phyloP scores from a whole-genome alignment of 108 stramenopile genomes.

The Cyclotella distinguenda region DNA sequence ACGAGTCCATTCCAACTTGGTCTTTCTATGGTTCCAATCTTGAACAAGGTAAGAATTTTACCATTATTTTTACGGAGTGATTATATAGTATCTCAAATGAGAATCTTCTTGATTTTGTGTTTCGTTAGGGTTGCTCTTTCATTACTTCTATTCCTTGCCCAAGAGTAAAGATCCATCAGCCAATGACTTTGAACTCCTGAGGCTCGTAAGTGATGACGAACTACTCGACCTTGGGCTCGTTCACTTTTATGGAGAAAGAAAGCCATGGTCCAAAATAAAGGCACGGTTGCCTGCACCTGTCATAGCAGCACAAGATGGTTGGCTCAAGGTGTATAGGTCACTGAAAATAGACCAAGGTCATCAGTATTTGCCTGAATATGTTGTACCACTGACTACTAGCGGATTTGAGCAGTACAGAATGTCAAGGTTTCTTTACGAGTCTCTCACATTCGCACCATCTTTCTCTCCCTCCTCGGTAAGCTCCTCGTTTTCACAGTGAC shows the following conservation, averaged over 20 bases:
- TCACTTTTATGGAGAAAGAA: slow-evolving; percentile 18
- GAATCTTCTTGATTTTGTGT: too few relatives aligned
- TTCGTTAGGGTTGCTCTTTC: slow-evolving; percentile 16
- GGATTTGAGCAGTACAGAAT: slow-evolving; percentile 4
- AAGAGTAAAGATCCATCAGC: neutral
- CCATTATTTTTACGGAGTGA: neutral
- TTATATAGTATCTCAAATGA: neutral
- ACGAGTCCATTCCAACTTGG: neutral
- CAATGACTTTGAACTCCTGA: slow-evolving; percentile 3
- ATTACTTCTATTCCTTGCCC: slow-evolving; percentile 12
- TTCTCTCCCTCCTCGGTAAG: too few relatives aligned
- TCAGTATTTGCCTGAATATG: neutral
- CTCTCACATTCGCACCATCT: too few relatives aligned
- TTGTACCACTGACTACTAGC: neutral
- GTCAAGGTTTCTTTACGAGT: neutral
- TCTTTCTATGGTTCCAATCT: slow-evolving; percentile 15
- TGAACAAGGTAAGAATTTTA: slow-evolving; percentile 5
- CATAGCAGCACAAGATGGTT: neutral
- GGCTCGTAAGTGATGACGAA: slow-evolving; percentile 8
- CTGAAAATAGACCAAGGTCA: neutral
- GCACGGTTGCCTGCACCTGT: neutral
- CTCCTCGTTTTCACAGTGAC: too few relatives aligned
- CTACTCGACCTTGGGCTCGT: slow-evolving; percentile 4
- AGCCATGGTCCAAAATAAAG: slow-evolving; percentile 8
- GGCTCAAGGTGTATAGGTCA: neutral